phyloP scores from a whole-genome alignment of 2,329 filamentous ascomycete genomes.

The Emmonsiellopsis sp. region DNA sequence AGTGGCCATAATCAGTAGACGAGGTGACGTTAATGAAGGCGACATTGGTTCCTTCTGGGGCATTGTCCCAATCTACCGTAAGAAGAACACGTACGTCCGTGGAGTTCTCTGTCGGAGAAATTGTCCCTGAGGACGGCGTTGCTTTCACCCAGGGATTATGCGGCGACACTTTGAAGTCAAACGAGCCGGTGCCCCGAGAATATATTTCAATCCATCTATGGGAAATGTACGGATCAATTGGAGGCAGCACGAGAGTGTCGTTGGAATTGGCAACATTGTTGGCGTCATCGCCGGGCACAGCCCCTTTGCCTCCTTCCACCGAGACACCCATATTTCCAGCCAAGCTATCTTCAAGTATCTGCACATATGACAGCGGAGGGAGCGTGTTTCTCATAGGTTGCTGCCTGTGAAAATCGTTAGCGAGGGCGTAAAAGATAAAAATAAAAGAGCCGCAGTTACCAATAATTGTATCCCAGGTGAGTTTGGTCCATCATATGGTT shows the following conservation, averaged over 20 bases:
- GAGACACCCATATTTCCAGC: constrained; percentile 56
- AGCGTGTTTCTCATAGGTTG: constrained; percentile 64
- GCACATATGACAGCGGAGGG: constrained; percentile 52
- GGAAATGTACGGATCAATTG: constrained; percentile 51
- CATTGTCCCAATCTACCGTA: constrained; percentile 48
- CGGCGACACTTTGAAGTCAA: constrained; percentile 45
- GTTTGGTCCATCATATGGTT: constrained; percentile 51
- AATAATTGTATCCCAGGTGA: constrained; percentile 42
- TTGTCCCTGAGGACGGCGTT: constrained; percentile 41
- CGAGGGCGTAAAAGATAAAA: constrained; percentile 13
- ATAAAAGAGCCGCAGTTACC: constrained; percentile 28
- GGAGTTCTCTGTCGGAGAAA: constrained; percentile 32
- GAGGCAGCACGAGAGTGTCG: constrained; percentile 45
- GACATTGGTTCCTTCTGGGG: constrained; percentile 26
- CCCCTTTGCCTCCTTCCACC: constrained; percentile 57
- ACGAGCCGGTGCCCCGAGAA: constrained; percentile 46
- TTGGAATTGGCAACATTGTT: constrained; percentile 46
- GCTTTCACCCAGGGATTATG: constrained; percentile 45
- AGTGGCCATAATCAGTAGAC: constrained; percentile 19
- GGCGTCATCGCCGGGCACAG: constrained; percentile 57
- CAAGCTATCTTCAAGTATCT: constrained; percentile 47
- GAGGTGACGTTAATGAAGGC: constrained; percentile 24
- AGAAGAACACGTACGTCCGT: constrained; percentile 47
- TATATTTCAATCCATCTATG: constrained; percentile 57
- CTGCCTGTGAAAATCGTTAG: constrained; percentile 49